Evolutionary conservation across 768 basidiomycete genomes (phyloP).

Genomic region (Pisolithus orientalis): DNA sequence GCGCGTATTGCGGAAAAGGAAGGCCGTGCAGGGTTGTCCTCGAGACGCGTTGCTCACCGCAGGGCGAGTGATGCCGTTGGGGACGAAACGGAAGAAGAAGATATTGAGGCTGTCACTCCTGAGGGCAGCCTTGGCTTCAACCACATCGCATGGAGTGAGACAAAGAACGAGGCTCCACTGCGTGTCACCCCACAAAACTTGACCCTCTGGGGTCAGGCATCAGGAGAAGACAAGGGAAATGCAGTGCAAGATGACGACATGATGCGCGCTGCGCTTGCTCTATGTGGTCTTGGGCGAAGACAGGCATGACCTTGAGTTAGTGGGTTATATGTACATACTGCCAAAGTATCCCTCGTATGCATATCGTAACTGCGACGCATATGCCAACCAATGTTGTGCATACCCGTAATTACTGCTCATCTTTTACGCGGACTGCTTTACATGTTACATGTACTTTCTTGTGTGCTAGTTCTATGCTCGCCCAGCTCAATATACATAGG

Average conservation of each 20-base stretch:
- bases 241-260: slow-evolving; percentile 51
- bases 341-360: too few relatives aligned
- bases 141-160: slow-evolving; percentile 32
- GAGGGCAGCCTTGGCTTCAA: slow-evolving; percentile 44
- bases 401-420: too few relatives aligned
- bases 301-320: background rate
- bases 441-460: too few relatives aligned
- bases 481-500: too few relatives aligned
- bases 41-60: slow-evolving; percentile 5
- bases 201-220: background rate
- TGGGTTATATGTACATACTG: background rate
- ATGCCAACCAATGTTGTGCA: too few relatives aligned
- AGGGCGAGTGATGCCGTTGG: slow-evolving; percentile 21
- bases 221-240: slow-evolving; percentile 6
- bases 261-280: slow-evolving; percentile 55
- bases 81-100: slow-evolving; percentile 60
- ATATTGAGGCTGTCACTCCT: slow-evolving; percentile 60
- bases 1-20: slow-evolving; percentile 45
- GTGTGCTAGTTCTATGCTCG: too few relatives aligned
- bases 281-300: slow-evolving; percentile 48
- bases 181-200: background rate
- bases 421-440: too few relatives aligned
- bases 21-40: slow-evolving; percentile 10
- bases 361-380: too few relatives aligned
- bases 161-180: background rate